Evolutionary conservation across 2,329 filamentous ascomycete species (phyloP).

Genomic region (Penicillium palitans): DNA sequence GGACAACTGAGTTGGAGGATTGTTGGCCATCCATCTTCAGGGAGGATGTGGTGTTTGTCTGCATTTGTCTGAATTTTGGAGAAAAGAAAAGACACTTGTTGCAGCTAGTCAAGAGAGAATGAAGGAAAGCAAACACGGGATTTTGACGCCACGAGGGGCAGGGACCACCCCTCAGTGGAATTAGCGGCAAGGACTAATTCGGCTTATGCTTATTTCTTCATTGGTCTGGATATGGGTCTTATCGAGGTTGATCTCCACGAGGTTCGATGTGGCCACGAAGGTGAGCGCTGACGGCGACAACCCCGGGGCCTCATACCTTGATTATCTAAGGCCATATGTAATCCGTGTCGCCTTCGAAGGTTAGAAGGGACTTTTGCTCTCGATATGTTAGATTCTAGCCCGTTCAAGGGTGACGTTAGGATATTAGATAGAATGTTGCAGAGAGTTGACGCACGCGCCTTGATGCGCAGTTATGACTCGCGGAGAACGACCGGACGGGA

Average conservation of each 20-base stretch:
- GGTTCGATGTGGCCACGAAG: not conserved
- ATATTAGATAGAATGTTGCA: not conserved
- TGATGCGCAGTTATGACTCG: not conserved
- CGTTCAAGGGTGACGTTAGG: not conserved
- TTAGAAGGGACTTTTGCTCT: not conserved
- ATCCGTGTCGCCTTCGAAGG: not conserved
- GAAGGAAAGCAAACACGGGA: not conserved
- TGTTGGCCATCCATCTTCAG: not conserved
- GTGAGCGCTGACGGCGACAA: not conserved
- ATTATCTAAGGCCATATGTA: not conserved
- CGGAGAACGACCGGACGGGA: not conserved
- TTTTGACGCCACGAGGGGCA: not conserved
- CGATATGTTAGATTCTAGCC: no score
- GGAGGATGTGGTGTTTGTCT: not conserved
- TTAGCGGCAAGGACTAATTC: not conserved
- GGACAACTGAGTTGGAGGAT: not conserved
- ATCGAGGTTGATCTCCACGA: not conserved
- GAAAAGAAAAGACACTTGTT: not conserved
- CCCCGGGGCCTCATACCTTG: not conserved
- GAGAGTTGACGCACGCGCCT: not conserved
- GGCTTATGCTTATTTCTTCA: not conserved
- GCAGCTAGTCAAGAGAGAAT: not conserved
- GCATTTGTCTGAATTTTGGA: not conserved
- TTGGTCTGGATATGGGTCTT: not conserved
- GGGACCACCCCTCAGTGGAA: not conserved